Evolutionary conservation across 352 stramenopile genomes (phyloP).

Genomic region (Pythium aquatile): DNA sequence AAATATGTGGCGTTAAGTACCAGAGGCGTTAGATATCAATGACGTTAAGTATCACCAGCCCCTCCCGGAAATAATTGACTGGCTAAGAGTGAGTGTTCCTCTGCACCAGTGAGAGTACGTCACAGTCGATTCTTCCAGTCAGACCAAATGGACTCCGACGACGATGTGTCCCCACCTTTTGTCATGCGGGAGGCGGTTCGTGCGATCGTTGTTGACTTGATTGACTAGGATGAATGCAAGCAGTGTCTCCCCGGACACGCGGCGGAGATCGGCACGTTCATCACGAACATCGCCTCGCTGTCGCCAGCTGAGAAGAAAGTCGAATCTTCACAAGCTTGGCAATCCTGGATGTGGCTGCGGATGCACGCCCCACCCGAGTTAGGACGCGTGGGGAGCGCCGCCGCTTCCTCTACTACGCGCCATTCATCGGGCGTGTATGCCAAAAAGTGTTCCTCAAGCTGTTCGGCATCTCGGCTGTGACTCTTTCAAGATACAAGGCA

Average conservation of each 20-base stretch:
- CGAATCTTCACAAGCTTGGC: slow-evolving; percentile 10
- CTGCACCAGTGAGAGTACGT: too few species aligned
- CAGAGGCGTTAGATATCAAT: too few species aligned
- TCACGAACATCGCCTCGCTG: not conserved
- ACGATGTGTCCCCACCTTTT: too few species aligned
- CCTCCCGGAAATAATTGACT: too few species aligned
- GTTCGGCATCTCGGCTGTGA: slow-evolving; percentile 9
- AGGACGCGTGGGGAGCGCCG: not conserved
- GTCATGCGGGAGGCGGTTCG: too few species aligned
- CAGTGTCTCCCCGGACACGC: slow-evolving; percentile 6
- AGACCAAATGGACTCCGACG: too few species aligned
- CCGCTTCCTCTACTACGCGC: slow-evolving; percentile 15
- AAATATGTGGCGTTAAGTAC: too few species aligned
- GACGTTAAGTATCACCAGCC: too few species aligned
- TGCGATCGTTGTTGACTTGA: not conserved
- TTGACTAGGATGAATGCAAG: not conserved
- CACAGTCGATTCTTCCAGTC: too few species aligned
- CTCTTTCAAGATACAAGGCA: slow-evolving; percentile 5
- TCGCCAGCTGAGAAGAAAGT: not conserved
- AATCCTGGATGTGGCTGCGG: slow-evolving; percentile 11
- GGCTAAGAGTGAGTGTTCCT: too few species aligned
- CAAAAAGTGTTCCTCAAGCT: slow-evolving; percentile 9
- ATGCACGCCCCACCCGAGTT: not conserved
- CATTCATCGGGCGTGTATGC: slow-evolving; percentile 14
- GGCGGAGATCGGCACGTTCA: slow-evolving; percentile 3